Evolutionary conservation across 2,329 filamentous ascomycete genomes (phyloP), one percentile per base, ranked within the genome.

Genomic region (Colletotrichum gloeosporioides): DNA sequence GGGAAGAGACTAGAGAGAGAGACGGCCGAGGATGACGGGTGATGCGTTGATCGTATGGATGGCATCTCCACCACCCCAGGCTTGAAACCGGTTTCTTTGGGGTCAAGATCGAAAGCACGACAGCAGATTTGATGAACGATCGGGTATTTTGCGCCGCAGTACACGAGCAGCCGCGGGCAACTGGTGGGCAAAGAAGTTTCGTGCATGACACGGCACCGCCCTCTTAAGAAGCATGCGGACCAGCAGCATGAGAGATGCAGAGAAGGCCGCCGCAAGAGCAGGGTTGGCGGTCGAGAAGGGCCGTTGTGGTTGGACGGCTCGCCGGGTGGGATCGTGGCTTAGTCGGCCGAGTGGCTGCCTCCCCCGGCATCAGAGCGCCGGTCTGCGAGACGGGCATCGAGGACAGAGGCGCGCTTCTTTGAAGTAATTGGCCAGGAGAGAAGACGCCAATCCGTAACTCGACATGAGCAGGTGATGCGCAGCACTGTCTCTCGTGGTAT

Each of bases 121-220:
- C 73, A 49, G 62, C 70, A 76, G 44, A 64, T 73, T 53, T 73
- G 70, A 73, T 69, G 57, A 65, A 61, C 49, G 29, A 69, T 69
- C 73, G 63, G 64, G 63, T 64, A 73, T 64, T 61, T 75, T 36
- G 13, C 55, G 73, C 44, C 44, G 44, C 44, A 53, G 44, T 53
- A 53, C 44, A 22, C 44, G 64, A 65, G 49, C 59, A 65, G 27
- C 57, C 57, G 57, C 61, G 39, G 49, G 55, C 67, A 44, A 36
- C 18, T 31, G 39, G 64, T 65, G 74, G 64, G 64, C 65, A 68
- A 29, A n/a, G 73, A 68, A 34, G 70, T 76, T 76, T 76, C 64
- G 74, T 73, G 74, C 74, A 76, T 73, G 70, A 73, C 74, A 69
- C 64, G 29, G 59, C 70, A 69, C 70, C 27, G 53, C 55, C 64